These are phyloP conservation scores for Gamarada debralockiae DNA, from an alignment of 495 filamentous ascomycete genomes.

Conservation along the genomic window DNA sequence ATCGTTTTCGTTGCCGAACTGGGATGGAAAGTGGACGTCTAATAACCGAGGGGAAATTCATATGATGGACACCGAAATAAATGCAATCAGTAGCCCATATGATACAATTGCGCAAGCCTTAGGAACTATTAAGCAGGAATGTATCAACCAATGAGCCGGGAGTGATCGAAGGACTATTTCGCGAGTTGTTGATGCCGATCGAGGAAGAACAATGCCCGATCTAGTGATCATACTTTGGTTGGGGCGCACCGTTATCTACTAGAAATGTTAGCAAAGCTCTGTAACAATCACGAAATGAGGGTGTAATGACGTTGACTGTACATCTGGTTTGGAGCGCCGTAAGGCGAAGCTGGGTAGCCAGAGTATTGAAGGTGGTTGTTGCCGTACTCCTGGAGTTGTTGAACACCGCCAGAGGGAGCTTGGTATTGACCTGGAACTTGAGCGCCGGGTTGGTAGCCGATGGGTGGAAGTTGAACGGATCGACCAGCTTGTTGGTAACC, in stretches of 20 bases:
- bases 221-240: conserved; percentile 28
- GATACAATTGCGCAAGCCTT: conserved; percentile 21
- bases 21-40: conserved; percentile 18
- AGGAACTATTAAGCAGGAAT: conserved; percentile 11
- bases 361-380: conserved; percentile 44
- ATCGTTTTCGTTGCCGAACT: conserved; percentile 26
- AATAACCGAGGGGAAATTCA: conserved; percentile 19
- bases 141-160: not conserved
- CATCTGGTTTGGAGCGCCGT: conserved; percentile 67
- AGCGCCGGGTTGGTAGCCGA: conserved; percentile 71
- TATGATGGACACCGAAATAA: conserved; percentile 24
- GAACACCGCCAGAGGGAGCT: conserved; percentile 56
- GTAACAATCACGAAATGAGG: conserved; percentile 20
- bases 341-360: conserved; percentile 70
- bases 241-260: conserved; percentile 24
- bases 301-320: conserved; percentile 69
- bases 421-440: conserved; percentile 65
- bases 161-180: not conserved
- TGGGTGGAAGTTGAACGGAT: conserved; percentile 72
- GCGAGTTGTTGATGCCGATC: conserved; percentile 2
- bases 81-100: conserved; percentile 29
- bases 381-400: conserved; percentile 62
- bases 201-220: conserved; percentile 1
- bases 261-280: conserved; percentile 18
- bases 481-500: conserved; percentile 58